Conservation (phyloP, 306 rosid species). For the Comarum palustre region DNA sequence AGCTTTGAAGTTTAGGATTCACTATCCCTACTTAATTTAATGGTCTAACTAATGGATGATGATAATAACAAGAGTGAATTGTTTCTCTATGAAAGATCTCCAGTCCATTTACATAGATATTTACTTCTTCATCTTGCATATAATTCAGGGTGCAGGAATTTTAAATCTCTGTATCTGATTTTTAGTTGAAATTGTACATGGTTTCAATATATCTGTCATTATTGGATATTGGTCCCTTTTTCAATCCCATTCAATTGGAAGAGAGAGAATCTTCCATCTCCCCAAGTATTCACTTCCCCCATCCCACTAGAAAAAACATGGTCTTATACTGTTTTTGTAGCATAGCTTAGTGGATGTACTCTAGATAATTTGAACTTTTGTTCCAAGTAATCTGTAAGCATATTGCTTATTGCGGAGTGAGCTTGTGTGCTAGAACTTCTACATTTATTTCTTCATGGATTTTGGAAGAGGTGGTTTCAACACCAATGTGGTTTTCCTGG, state of each 20-base stretch:
- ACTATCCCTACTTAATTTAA: background rate
- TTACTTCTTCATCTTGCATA: constrained; percentile 2
- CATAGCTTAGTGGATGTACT: background rate
- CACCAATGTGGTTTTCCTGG: background rate
- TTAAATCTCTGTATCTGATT: background rate
- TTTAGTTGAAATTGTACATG: background rate
- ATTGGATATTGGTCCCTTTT: background rate
- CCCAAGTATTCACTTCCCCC: background rate
- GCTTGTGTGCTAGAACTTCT: constrained; percentile 9
- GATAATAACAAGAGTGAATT: background rate
- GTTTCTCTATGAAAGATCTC: background rate
- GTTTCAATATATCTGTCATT: background rate
- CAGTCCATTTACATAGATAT: background rate
- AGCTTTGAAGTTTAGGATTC: constrained; percentile 4
- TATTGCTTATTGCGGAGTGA: background rate
- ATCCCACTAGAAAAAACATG: background rate
- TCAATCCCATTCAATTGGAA: background rate
- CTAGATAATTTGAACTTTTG: background rate
- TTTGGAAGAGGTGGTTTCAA: background rate
- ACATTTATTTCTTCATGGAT: background rate
- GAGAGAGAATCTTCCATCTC: background rate
- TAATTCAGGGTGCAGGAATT: background rate
- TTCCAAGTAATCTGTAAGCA: background rate
- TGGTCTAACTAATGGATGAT: background rate
- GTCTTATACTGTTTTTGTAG: background rate